phyloP scores from a whole-genome alignment of 2,329 filamentous ascomycete species.

The Shiraia sp. region DNA sequence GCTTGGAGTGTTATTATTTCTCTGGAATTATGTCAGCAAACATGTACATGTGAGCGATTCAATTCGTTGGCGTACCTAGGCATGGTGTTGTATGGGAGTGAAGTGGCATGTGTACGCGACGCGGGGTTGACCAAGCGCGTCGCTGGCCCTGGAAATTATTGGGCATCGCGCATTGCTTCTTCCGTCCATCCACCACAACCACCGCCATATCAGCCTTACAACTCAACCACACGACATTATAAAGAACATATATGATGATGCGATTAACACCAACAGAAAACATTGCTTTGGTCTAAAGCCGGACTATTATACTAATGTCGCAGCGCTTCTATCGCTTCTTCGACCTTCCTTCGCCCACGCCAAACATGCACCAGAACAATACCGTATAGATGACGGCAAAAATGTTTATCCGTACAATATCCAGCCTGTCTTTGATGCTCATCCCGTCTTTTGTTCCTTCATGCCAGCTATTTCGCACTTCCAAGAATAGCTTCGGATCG shows the following conservation, averaged over 20 bases:
- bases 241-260: too few relatives aligned
- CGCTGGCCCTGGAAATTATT: conserved; percentile 16
- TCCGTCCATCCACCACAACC: conserved; percentile 1
- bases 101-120: conserved; percentile 37
- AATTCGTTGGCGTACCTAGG: conserved; percentile 36
- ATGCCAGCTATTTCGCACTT: conserved; percentile 55
- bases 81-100: conserved; percentile 36
- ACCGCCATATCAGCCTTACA: not conserved
- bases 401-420: conserved; percentile 39
- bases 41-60: not conserved
- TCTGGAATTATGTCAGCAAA: conserved; percentile 54
- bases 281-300: conserved; percentile 1
- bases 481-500: conserved; percentile 69
- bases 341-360: conserved; percentile 23
- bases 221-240: not conserved
- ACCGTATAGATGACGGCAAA: conserved; percentile 39
- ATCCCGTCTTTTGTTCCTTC: conserved; percentile 38
- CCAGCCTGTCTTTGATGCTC: conserved; percentile 31
- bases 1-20: conserved; percentile 99
- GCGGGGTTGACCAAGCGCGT: conserved; percentile 29
- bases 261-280: too few relatives aligned
- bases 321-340: conserved; percentile 5
- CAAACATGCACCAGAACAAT: conserved; percentile 38
- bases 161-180: conserved; percentile 7
- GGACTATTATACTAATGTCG: not conserved